These are phyloP conservation scores for Balamuthia mandrillaris DNA, from an alignment of 208 protist species.

Conservation along the genomic window DNA sequence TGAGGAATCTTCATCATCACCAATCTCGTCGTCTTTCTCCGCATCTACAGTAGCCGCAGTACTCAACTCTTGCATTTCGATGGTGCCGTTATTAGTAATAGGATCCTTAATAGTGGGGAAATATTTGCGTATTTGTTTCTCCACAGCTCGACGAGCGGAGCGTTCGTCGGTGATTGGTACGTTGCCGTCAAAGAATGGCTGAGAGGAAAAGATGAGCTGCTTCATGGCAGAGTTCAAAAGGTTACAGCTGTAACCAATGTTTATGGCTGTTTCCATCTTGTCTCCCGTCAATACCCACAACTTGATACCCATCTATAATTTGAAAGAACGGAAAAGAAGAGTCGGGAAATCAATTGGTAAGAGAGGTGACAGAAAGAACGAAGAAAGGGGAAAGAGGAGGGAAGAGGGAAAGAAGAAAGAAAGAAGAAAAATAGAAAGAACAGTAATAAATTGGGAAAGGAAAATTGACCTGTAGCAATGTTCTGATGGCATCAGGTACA, in stretches of 20 bases:
- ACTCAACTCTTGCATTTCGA: too few species aligned
- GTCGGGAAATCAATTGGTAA: background rate
- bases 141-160: too few species aligned
- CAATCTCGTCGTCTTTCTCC: too few species aligned
- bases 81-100: too few species aligned
- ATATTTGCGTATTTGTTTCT: too few species aligned
- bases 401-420: too few species aligned
- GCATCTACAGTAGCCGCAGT: too few species aligned
- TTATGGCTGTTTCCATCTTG: constrained; percentile 89
- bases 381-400: background rate
- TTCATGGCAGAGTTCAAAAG: constrained; percentile 38
- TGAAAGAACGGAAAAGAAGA: constrained; percentile 50
- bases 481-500: constrained; percentile 77
- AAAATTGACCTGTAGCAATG: background rate
- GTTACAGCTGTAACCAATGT: constrained; percentile 73
- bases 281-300: constrained; percentile 96
- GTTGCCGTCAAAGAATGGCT: too few species aligned
- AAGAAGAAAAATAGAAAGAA: background rate
- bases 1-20: too few species aligned
- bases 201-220: background rate
- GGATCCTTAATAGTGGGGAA: too few species aligned
- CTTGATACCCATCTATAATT: constrained; percentile 84
- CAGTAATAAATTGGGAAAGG: background rate
- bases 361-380: background rate
- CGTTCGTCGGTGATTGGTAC: too few species aligned